These are phyloP conservation scores for Blakeslea trispora DNA, from an alignment of 371 early-diverging fungal species.

Conservation along the genomic window DNA sequence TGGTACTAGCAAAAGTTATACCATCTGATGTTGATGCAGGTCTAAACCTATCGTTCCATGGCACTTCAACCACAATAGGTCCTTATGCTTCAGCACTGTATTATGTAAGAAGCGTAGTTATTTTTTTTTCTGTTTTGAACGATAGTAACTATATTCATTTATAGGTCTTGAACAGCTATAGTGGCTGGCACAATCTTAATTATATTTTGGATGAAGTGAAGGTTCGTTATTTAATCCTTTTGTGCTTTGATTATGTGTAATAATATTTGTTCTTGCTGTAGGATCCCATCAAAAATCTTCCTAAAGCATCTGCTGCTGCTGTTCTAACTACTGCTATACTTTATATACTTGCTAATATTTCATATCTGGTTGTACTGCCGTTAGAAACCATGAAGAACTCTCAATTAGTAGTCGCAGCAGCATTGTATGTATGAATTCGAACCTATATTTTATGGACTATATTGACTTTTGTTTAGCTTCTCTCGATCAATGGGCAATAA, in stretches of 20 bases:
- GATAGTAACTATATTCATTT: neutral
- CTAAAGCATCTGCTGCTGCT: slow-evolving; percentile 38
- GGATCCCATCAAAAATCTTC: slow-evolving; percentile 45
- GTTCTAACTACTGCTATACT: slow-evolving; percentile 29
- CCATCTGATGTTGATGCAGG: slow-evolving; percentile 34
- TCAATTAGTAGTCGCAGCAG: slow-evolving; percentile 44
- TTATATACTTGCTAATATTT: slow-evolving; percentile 41
- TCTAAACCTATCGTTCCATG: slow-evolving; percentile 38
- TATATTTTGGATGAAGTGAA: slow-evolving; percentile 47
- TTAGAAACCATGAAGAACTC: slow-evolving; percentile 37
- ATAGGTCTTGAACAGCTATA: slow-evolving; percentile 43
- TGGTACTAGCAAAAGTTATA: slow-evolving; percentile 22
- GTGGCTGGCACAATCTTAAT: slow-evolving; percentile 47
- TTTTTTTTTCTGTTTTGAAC: neutral
- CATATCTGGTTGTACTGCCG: slow-evolving; percentile 41
- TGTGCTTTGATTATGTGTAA: too few species aligned
- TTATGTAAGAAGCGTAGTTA: slow-evolving; percentile 24
- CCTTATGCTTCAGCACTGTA: slow-evolving; percentile 50
- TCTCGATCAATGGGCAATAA: slow-evolving; percentile 38
- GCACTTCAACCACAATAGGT: slow-evolving; percentile 30
- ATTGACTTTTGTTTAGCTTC: slow-evolving; percentile 26
- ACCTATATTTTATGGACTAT: neutral
- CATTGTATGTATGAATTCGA: slow-evolving; percentile 38
- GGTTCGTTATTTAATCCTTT: too few species aligned
- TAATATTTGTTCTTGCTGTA: too few species aligned